Base-by-base conservation (phyloP, 2,329 filamentous ascomycete species). In the Stagonosporopsis vannaccii region DNA sequence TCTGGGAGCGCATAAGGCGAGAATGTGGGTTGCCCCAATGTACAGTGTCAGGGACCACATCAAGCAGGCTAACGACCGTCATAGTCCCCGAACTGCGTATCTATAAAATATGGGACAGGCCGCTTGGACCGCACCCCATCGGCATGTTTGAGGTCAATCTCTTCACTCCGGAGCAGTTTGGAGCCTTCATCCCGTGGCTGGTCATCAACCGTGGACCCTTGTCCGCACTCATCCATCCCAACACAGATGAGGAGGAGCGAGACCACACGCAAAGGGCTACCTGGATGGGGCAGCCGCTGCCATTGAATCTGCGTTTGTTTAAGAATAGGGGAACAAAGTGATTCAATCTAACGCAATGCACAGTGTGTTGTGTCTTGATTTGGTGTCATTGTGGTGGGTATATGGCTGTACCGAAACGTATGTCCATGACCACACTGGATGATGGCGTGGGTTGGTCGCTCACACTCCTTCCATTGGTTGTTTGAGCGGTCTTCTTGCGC, bases 81-180 rank as follows among this genome's bases (percentile, higher is more conserved):
- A 44, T 33, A 92, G 90, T 96, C 69, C 92, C 92, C 8, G 92
- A 97, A 72, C 81, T 96, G 17, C 85, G 92, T 50, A 89, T 96
- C 66, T 96, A 97, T 73, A 81, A 76, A 13, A 80, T 96, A 62
- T 96, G 86, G 84, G 89, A 95, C 62, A 77, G 79, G 13, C 91
- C 92, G 0, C 76, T 97, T 25, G 93, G 92, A 0, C 92, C 92
- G 0, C 92, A 97, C 73, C 88, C 90, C 0, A 76, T 92, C 0
- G 90, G 87, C 48, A 97, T 96, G 92, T 97, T 97, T 68, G 93
- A 97, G 77, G 91, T 97, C 41, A 96, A 96, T 65, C 41, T 97
- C 19, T 91, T 94, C 74, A 92, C 88, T 0, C 93, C 92, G 0
- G 87, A 86, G 3, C 90, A 97, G 74, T 97, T 97, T 69, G 92